Evolutionary conservation across 805 yeast species (phyloP).

Genomic region (Saturnispora mendoncae): DNA sequence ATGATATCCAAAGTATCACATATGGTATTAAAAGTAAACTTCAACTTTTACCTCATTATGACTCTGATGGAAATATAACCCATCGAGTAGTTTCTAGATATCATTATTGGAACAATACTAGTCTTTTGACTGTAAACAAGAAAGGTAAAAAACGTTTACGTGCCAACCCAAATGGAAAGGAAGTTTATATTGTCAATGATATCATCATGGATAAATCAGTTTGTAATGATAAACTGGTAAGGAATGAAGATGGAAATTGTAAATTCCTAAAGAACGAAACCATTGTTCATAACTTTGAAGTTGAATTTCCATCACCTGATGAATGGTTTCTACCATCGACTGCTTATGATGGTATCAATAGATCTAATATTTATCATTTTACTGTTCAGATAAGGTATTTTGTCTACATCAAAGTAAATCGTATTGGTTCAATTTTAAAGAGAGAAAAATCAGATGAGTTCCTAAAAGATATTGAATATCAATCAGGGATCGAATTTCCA

Average conservation of each 20-base stretch:
- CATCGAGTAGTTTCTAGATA: neutral
- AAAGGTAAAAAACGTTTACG: neutral
- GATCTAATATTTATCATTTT: neutral
- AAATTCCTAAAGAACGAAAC: conserved; percentile 1
- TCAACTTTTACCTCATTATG: conserved; percentile 1
- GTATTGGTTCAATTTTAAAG: neutral
- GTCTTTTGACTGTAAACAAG: too few relatives aligned
- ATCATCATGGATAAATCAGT: neutral
- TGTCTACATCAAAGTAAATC: neutral
- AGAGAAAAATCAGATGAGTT: neutral
- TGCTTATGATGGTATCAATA: too few relatives aligned
- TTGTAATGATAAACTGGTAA: neutral
- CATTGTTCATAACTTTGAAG: neutral
- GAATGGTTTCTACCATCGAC: conserved; percentile 4
- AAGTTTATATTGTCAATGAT: neutral
- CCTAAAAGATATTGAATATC: neutral
- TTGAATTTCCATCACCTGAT: conserved; percentile 4
- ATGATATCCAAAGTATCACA: neutral
- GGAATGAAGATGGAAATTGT: neutral
- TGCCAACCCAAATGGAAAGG: neutral
- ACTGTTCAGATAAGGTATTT: neutral
- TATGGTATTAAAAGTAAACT: neutral
- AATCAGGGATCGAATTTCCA: neutral
- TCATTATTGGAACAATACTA: neutral
- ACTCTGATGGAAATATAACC: neutral